Base-by-base conservation (phyloP, 2,329 filamentous ascomycete genomes). In the Fusarium anguioides region DNA sequence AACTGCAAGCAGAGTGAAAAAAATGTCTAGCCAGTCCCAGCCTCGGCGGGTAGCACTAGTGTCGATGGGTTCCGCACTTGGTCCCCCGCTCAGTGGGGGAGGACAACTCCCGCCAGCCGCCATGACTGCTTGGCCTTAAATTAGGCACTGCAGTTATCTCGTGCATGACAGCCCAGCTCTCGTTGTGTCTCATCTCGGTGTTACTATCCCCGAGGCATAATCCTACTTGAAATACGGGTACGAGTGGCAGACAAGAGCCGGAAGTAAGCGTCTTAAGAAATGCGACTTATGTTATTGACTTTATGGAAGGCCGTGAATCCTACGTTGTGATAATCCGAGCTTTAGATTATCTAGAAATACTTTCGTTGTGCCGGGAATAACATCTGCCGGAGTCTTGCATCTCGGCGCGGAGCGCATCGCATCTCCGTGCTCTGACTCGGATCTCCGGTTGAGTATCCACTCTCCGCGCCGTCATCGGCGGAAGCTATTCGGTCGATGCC, bases 321-420 rank as follows among this genome's bases (percentile, higher is more conserved):
- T 14, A 17, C n/a, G 15, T 33, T 7, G 15, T n/a, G 31, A 40
- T 36, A 21, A 41, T 42, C 12, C 26, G 18, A 27, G 31, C 15
- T 31, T 18, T 3, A 18, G 15, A n/a, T 23, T 24, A 33, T 36
- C 46, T 64, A 39, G 46, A 40, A 49, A 61, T 27, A 33, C 49
- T 65, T 56, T 61, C 49, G 60, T 39, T 20, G 45, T 23, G 10
- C 44, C 64, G 53, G 48, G 35, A 60, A 55, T 41, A 67, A 64
- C 44, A 49, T 36, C 42, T 40, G 27, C 56, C 66, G 63, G 60
- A 35, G 18, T 39, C 40, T 26, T 68, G 52, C 33, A 72, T 70
- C 70, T 72, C 70, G 70, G 70, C 66, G 69, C 69, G 59, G 66
- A 46, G 55, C 68, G 68, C 69, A 72, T 72, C 68, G 68, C 69